A percentile compares a stretch with the other conserved stretches of the same genome.
phyloP scores from a whole-genome alignment of 192 early-diverging fungal genomes.

The Spinellus fusiger region DNA sequence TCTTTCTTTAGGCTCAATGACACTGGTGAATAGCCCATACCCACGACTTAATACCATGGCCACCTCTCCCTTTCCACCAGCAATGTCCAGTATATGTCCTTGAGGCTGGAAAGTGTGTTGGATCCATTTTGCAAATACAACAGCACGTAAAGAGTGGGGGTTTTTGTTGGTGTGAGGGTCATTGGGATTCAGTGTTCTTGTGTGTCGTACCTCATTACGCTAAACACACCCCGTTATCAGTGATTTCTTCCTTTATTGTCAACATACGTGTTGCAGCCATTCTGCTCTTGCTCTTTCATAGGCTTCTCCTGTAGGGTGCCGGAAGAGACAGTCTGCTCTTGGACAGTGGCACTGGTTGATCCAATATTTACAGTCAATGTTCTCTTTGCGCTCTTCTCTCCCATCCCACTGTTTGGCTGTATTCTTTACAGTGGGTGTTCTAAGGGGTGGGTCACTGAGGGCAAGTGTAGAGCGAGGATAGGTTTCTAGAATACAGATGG shows the following conservation, averaged over 20 bases:
- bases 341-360: conserved; percentile 23
- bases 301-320: conserved; percentile 24
- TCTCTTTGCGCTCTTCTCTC: not conserved
- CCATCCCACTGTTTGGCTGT: conserved; percentile 1
- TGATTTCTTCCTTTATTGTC: not conserved
- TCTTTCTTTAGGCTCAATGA: conserved; percentile 43
- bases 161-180: conserved; percentile 43
- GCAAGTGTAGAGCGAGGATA: not conserved
- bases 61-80: conserved; percentile 49
- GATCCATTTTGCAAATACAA: conserved; percentile 52
- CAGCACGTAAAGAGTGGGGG: conserved; percentile 42
- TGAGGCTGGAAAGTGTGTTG: conserved; percentile 34
- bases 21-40: conserved; percentile 37
- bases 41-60: conserved; percentile 39
- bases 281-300: conserved; percentile 20
- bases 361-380: conserved; percentile 31
- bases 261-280: conserved; percentile 35
- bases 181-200: conserved; percentile 32
- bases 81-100: conserved; percentile 46
- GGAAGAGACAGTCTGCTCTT: conserved; percentile 22
- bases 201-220: conserved; percentile 34
- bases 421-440: not conserved
- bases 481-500: not conserved
- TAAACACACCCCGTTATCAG: conserved; percentile 7
- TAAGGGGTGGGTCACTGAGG: not conserved